These are phyloP conservation scores for Hydnomerulius pinastri DNA, from an alignment of 768 basidiomycete species.

Conservation along the genomic window DNA sequence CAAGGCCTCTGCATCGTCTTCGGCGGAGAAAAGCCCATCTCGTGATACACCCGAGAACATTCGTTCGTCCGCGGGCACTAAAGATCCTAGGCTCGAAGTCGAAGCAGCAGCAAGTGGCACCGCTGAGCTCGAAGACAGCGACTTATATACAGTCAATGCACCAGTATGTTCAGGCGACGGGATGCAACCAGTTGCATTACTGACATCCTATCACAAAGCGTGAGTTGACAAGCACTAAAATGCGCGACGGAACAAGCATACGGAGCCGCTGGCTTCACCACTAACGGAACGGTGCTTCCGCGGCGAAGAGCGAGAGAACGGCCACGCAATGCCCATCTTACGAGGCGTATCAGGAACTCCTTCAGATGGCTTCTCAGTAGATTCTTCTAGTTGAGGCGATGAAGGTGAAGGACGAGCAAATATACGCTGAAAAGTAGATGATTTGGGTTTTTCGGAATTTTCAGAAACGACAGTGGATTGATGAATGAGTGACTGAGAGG, in stretches of 20 bases:
- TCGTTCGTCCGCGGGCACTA: constrained; percentile 27
- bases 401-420: constrained; percentile 28
- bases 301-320: constrained; percentile 28
- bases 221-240: constrained; percentile 3
- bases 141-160: not conserved
- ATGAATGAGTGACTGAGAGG: constrained; percentile 25
- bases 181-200: constrained; percentile 5
- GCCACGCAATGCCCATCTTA: constrained; percentile 29
- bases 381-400: constrained; percentile 4
- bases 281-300: constrained; percentile 15
- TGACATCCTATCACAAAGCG: constrained; percentile 5
- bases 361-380: constrained; percentile 6
- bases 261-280: constrained; percentile 10
- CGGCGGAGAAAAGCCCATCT: no score
- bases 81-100: constrained; percentile 32
- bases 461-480: constrained; percentile 21
- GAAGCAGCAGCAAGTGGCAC: constrained; percentile 23
- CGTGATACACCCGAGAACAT: constrained; percentile 8
- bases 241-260: constrained; percentile 4
- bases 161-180: not conserved
- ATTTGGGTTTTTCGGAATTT: constrained; percentile 15
- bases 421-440: constrained; percentile 31
- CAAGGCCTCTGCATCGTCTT: not conserved
- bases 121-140: constrained; percentile 1
- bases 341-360: constrained; percentile 20